Evolutionary conservation across 306 rosid genomes (phyloP).

Genomic region (Gillenia trifoliata): DNA sequence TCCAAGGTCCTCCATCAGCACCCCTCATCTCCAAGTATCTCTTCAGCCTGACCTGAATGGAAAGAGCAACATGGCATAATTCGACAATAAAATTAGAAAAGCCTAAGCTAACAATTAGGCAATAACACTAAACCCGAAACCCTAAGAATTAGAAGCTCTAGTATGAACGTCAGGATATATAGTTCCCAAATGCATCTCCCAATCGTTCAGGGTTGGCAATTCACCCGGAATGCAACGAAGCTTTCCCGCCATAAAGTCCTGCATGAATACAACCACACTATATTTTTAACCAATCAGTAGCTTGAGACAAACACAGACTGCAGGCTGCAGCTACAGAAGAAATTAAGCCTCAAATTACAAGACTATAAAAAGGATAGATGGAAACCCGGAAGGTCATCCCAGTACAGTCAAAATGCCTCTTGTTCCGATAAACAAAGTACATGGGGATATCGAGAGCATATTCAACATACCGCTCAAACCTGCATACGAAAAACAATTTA

Average conservation of each 20-base stretch:
- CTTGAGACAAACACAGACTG: not conserved
- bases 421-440: slow-evolving; percentile 82
- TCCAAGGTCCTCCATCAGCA: no score
- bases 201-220: slow-evolving; percentile 87
- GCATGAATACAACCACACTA: slow-evolving; percentile 13
- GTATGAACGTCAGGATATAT: slow-evolving; percentile 93
- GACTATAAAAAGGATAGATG: slow-evolving; percentile 32
- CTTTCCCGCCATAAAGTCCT: slow-evolving; percentile 89
- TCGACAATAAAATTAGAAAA: no score
- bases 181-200: slow-evolving; percentile 98
- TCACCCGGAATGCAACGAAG: slow-evolving; percentile 82
- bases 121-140: no score
- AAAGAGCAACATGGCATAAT: slow-evolving; percentile 14
- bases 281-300: not conserved
- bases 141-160: no score
- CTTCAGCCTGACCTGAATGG: slow-evolving; percentile 77
- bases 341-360: slow-evolving; percentile 9
- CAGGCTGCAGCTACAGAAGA: not conserved
- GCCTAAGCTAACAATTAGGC: no score
- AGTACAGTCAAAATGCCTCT: slow-evolving; percentile 73
- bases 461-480: slow-evolving; percentile 92
- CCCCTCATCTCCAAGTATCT: no score
- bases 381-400: slow-evolving; percentile 93
- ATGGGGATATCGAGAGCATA: slow-evolving; percentile 97
- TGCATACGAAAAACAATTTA: slow-evolving; percentile 21